A percentile compares a stretch with the other conserved stretches of the same genome.
These are phyloP conservation scores for Parascedosporium putredinis DNA, from an alignment of 2,329 filamentous ascomycete species.

Conservation along the genomic window DNA sequence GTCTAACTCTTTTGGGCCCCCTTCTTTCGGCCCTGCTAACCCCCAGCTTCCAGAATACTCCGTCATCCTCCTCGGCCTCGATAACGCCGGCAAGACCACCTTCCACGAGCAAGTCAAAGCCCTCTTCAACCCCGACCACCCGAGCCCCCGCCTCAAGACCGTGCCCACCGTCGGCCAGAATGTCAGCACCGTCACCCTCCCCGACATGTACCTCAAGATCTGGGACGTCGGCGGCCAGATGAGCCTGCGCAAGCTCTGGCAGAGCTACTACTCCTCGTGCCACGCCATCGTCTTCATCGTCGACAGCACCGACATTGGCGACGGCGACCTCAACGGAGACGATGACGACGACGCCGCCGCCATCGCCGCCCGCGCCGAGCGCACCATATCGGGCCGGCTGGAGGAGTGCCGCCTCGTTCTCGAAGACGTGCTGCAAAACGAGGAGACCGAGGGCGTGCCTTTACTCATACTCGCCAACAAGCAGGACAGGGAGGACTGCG, in stretches of 20 bases:
- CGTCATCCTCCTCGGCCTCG: slow-evolving; percentile 88
- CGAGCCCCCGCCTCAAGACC: slow-evolving; percentile 64
- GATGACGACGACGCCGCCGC: slow-evolving; percentile 5
- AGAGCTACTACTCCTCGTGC: slow-evolving; percentile 86
- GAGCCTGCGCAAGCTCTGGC: slow-evolving; percentile 81
- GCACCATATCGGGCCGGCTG: slow-evolving; percentile 47
- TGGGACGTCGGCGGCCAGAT: slow-evolving; percentile 97
- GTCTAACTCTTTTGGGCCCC: no score
- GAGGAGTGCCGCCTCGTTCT: slow-evolving; percentile 85
- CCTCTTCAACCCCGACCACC: slow-evolving; percentile 58
- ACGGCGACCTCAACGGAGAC: slow-evolving; percentile 49
- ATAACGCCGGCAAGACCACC: slow-evolving; percentile 97
- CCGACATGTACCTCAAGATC: slow-evolving; percentile 94
- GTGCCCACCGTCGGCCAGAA: slow-evolving; percentile 97
- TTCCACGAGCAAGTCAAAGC: slow-evolving; percentile 95
- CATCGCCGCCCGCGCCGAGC: slow-evolving; percentile 12
- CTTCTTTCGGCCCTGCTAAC: no score
- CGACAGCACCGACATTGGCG: slow-evolving; percentile 86
- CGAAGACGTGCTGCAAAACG: slow-evolving; percentile 78
- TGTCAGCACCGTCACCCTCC: slow-evolving; percentile 79
- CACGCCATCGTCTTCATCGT: slow-evolving; percentile 98
- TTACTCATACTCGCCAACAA: slow-evolving; percentile 92
- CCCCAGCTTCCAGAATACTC: slow-evolving; percentile 64
- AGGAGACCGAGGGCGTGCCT: slow-evolving; percentile 84
- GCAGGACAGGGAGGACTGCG: slow-evolving; percentile 93